These are phyloP conservation scores for Helicostylum pulchrum DNA, from an alignment of 192 early-diverging fungal species.

Conservation along the genomic window DNA sequence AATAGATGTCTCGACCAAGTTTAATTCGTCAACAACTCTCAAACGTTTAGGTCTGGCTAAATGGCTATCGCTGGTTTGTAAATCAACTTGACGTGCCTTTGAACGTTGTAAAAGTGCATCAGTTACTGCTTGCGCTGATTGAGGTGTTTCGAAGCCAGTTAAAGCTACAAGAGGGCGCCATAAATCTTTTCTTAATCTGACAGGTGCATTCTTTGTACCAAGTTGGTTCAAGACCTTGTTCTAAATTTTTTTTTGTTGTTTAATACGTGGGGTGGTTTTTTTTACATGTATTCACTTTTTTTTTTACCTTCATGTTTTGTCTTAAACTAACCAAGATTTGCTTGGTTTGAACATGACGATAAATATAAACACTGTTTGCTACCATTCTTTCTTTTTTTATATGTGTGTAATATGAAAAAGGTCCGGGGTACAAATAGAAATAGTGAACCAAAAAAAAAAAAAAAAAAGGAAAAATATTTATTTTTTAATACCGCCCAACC, in stretches of 20 bases:
- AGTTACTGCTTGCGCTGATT: constrained; percentile 42
- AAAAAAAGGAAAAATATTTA: not conserved
- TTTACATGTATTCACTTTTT: not conserved
- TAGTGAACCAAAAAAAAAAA: not conserved
- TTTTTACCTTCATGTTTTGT: constrained; percentile 43
- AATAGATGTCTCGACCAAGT: constrained; percentile 42
- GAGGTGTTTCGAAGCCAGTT: constrained; percentile 36
- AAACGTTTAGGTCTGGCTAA: constrained; percentile 42
- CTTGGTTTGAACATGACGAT: constrained; percentile 51
- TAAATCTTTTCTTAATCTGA: constrained; percentile 46
- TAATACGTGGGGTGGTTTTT: not conserved
- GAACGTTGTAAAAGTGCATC: constrained; percentile 51
- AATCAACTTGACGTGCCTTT: constrained; percentile 30
- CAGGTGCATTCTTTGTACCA: constrained; percentile 39
- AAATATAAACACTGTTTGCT: constrained; percentile 44
- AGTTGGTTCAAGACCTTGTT: constrained; percentile 22
- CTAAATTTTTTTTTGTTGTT: not conserved
- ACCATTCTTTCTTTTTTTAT: constrained; percentile 12
- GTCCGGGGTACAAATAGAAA: not conserved
- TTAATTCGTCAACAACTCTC: constrained; percentile 42
- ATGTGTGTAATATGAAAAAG: too few relatives aligned
- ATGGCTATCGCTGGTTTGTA: constrained; percentile 26
- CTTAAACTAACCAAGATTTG: constrained; percentile 49
- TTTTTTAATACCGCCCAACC: too few relatives aligned
- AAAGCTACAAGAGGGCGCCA: constrained; percentile 51